A percentile compares a stretch with the other conserved stretches of the same genome.
phyloP scores from a whole-genome alignment of 257 asterid species.

The Phtheirospermum japonicum region DNA sequence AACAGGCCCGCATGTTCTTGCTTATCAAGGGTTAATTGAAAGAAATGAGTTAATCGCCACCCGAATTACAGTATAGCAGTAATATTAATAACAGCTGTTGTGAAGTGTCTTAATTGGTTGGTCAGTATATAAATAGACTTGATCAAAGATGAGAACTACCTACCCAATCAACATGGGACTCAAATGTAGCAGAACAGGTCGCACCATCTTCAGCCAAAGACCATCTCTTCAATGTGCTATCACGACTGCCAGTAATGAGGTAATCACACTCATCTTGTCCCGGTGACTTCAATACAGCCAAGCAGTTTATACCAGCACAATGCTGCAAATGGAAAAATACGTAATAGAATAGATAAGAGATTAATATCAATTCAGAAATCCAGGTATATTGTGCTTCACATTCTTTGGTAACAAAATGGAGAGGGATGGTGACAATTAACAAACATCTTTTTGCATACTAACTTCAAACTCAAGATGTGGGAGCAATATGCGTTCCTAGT shows the following conservation, averaged over 20 bases:
- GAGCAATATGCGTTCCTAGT: not conserved
- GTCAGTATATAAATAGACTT: not conserved
- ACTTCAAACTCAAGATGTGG: not conserved
- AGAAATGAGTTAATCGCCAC: not conserved
- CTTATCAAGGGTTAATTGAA: not conserved
- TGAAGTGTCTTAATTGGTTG: conserved; percentile 1
- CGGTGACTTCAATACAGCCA: conserved; percentile 62
- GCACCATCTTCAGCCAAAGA: conserved; percentile 60
- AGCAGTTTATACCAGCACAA: conserved; percentile 79
- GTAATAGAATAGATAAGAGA: conserved; percentile 18
- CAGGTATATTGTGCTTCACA: not conserved
- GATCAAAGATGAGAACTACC: conserved; percentile 17
- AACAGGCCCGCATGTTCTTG: not conserved
- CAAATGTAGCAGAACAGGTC: conserved; percentile 73
- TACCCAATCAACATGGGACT: conserved; percentile 92
- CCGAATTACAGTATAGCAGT: conserved; percentile 1
- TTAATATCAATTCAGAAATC: conserved; percentile 37
- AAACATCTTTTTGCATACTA: not conserved
- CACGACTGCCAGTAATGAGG: conserved; percentile 84
- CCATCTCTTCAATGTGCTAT: conserved; percentile 87
- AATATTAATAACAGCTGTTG: not conserved
- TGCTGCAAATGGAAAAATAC: conserved; percentile 48
- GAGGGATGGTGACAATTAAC: not conserved
- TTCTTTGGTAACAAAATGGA: conserved; percentile 4
- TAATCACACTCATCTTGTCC: conserved; percentile 45